Base-by-base conservation (phyloP, 2,329 filamentous ascomycete species). In the Pyrenochaeta sp. region DNA sequence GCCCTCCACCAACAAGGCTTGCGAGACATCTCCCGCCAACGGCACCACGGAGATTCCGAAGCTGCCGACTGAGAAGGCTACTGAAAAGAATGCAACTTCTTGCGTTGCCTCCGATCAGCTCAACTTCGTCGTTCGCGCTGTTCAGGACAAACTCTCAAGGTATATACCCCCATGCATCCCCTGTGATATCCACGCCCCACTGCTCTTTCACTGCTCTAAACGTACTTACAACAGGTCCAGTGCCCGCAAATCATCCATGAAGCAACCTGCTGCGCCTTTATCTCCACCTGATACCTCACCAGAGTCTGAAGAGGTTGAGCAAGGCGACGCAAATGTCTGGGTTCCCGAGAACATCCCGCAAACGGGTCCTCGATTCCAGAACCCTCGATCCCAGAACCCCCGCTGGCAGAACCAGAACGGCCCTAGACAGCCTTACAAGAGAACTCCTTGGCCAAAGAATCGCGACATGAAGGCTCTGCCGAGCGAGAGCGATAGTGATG, bases 391-490 rank as follows among this genome's bases (percentile, higher is more conserved):
- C 2, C 35, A 35, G 23, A 67, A 61, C 21, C 34, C 45, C 9
- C 51, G 44, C 14, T 53, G 54, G 55, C n/a, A n/a, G n/a, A n/a
- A n/a, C 48, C 49, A n/a, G 40, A 32, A 17, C 24, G 27, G 8
- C 28, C 35, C 14, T 36, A 36, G 13, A 11, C 41, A 31, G 27
- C 50, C 14, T 2, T 36, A 42, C 35, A 51, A 46, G 30, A 47
- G 52, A 31, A 38, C 21, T 15, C 34, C 42, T 1, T 70, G 67
- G 67, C 58, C 56, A 2, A 69, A 69, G 41, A 20, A 48, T 6
- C 48, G 54, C 5, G 67, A 69, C 2, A 63, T 71, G 53, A 62
- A 46, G 28, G 35, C 53, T 3, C 15, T 39, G 7, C 48, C 60
- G 6, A 41, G 32, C 1, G 50, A 41, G 11, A 53, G 55, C 15